phyloP scores from a whole-genome alignment of 805 yeast genomes.

The Ogataea nitratoaversa region DNA sequence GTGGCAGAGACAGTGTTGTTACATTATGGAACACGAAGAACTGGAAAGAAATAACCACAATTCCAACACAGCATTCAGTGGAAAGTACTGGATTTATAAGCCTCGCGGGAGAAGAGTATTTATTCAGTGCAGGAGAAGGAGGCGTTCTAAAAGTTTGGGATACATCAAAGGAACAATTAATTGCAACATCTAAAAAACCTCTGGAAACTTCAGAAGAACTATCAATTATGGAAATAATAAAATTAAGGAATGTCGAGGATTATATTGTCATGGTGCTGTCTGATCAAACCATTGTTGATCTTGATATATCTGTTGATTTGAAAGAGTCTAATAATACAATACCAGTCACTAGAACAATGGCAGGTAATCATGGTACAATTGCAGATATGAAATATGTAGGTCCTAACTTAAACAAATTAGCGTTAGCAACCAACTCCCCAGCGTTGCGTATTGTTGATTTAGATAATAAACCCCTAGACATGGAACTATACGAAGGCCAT shows the following conservation, averaged over 20 bases:
- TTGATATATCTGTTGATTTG: conserved; percentile 22
- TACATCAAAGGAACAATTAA: conserved; percentile 40
- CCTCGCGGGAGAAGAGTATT: conserved; percentile 30
- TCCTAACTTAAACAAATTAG: conserved; percentile 53
- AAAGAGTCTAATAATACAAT: conserved; percentile 30
- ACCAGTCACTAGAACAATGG: conserved; percentile 52
- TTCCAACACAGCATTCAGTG: conserved; percentile 70
- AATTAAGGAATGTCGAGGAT: conserved; percentile 25
- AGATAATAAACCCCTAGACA: conserved; percentile 51
- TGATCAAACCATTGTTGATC: conserved; percentile 69
- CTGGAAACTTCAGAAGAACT: conserved; percentile 66
- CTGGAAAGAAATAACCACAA: conserved; percentile 56
- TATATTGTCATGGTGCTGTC: conserved; percentile 56
- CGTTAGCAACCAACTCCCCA: conserved; percentile 92
- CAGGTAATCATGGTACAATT: conserved; percentile 94
- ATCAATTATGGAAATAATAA: conserved; percentile 54
- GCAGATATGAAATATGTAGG: conserved; percentile 84
- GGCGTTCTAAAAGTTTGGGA: conserved; percentile 69
- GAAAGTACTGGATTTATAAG: conserved; percentile 63
- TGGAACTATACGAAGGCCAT: conserved; percentile 73
- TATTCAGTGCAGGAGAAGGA: conserved; percentile 77
- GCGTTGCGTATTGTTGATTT: conserved; percentile 73
- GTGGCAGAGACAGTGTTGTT: conserved; percentile 84
- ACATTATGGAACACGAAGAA: conserved; percentile 52
- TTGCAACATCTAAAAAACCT: conserved; percentile 46